phyloP scores from a whole-genome alignment of 441 rosid species.

The Erodium trifolium region DNA sequence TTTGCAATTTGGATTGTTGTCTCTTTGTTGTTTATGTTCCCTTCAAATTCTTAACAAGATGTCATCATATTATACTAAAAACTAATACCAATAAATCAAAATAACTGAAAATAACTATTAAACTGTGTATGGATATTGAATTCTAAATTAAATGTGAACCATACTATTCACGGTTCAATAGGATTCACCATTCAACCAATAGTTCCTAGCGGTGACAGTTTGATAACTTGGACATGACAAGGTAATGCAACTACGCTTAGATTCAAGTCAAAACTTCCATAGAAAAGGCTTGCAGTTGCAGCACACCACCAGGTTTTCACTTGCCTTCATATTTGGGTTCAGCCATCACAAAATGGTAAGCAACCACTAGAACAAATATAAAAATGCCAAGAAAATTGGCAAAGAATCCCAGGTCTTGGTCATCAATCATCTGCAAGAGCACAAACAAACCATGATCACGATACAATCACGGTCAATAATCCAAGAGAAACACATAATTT shows the following conservation, averaged over 20 bases:
- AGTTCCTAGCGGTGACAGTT: background rate
- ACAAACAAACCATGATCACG: background rate
- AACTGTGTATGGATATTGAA: no score
- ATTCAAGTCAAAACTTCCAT: background rate
- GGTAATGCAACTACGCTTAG: background rate
- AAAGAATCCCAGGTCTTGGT: conserved; percentile 65
- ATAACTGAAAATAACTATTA: no score
- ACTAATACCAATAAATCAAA: no score
- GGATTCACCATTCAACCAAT: no score
- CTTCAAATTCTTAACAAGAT: no score
- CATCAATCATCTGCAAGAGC: conserved; percentile 62
- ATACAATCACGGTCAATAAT: background rate
- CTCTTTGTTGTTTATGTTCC: no score
- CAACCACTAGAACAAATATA: conserved; percentile 61
- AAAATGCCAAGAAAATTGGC: conserved; percentile 78
- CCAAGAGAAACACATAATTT: background rate
- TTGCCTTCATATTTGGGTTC: conserved; percentile 67
- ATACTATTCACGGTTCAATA: no score
- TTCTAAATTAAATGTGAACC: no score
- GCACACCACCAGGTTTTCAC: background rate
- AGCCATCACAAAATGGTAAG: conserved; percentile 74
- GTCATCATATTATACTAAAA: no score
- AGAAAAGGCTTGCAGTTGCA: background rate
- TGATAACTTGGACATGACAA: background rate
- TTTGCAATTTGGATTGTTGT: no score